Evolutionary conservation across 2,329 filamentous ascomycete species (phyloP).

Genomic region (Talaromyces sp.): DNA sequence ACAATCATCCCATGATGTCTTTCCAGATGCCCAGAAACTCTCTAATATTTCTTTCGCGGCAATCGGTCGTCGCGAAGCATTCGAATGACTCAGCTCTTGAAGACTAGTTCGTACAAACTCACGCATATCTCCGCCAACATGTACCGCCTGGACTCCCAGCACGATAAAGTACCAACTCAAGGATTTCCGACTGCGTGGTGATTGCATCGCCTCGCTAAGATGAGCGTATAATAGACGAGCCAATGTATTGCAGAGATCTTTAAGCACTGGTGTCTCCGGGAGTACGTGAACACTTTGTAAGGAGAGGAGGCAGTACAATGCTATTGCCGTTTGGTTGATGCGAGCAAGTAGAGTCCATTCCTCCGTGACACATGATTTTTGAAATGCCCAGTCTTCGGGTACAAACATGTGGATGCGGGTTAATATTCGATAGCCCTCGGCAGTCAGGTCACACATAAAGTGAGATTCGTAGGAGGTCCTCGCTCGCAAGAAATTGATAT

Average conservation of each 20-base stretch:
- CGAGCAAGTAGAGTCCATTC: slow-evolving; percentile 34
- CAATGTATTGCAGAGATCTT: not conserved
- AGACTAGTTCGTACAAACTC: slow-evolving; percentile 33
- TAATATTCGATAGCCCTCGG: not conserved
- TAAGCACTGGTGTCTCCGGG: slow-evolving; percentile 18
- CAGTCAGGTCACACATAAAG: not conserved
- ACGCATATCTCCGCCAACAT: slow-evolving; percentile 22
- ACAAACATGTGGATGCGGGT: slow-evolving; percentile 33
- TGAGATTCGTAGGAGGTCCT: not conserved
- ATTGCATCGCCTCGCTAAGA: slow-evolving; percentile 21
- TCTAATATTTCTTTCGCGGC: slow-evolving; percentile 35
- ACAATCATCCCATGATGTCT: slow-evolving; percentile 42
- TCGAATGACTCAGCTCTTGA: slow-evolving; percentile 26
- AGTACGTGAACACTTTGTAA: slow-evolving; percentile 38
- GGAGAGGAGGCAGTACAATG: slow-evolving; percentile 43
- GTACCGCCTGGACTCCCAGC: slow-evolving; percentile 37
- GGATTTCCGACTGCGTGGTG: slow-evolving; percentile 15
- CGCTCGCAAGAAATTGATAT: slow-evolving; percentile 41
- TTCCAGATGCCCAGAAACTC: slow-evolving; percentile 38
- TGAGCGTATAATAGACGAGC: slow-evolving; percentile 5
- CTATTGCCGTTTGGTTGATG: slow-evolving; percentile 35
- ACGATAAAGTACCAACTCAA: slow-evolving; percentile 43
- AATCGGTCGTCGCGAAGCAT: slow-evolving; percentile 35
- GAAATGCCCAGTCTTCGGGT: slow-evolving; percentile 31
- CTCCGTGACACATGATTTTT: slow-evolving; percentile 25